Conservation (phyloP, 2,329 filamentous ascomycete species). For the Pyricularia grisea region DNA sequence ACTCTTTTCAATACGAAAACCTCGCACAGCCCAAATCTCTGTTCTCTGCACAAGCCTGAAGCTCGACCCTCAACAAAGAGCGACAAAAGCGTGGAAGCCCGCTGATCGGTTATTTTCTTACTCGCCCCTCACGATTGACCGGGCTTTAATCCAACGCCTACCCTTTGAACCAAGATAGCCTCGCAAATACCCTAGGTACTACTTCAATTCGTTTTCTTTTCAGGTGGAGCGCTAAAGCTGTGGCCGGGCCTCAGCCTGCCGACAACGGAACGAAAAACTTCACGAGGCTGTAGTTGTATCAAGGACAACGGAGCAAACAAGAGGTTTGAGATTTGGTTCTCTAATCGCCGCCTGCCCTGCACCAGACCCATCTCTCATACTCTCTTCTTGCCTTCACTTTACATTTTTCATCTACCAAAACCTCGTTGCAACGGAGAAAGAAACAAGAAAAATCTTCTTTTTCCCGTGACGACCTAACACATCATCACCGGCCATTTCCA, state of each 20-base stretch:
- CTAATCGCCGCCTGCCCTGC: constrained; percentile 9
- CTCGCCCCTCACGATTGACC: background rate
- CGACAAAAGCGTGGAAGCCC: background rate
- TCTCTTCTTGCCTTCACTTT: constrained; percentile 6
- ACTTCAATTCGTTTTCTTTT: constrained; percentile 1
- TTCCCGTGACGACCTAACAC: background rate
- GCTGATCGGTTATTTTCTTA: background rate
- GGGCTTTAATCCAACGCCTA: background rate
- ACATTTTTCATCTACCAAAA: background rate
- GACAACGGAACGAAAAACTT: constrained; percentile 3
- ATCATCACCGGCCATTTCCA: background rate
- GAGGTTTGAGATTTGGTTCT: constrained; percentile 15
- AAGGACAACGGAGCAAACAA: constrained; percentile 9
- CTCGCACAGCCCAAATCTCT: background rate
- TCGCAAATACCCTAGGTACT: background rate
- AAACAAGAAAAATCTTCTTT: background rate
- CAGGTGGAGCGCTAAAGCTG: constrained; percentile 4
- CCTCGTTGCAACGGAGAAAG: background rate
- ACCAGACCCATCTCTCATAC: constrained; percentile 4
- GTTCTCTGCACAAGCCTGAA: background rate
- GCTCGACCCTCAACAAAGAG: background rate
- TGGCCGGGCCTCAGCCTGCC: constrained; percentile 6
- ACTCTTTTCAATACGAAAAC: constrained; percentile 1
- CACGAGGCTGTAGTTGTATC: constrained; percentile 5
- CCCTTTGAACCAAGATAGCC: background rate